Conservation (phyloP, 1,139 yeast species). For the Ogataea hybrid region DNA sequence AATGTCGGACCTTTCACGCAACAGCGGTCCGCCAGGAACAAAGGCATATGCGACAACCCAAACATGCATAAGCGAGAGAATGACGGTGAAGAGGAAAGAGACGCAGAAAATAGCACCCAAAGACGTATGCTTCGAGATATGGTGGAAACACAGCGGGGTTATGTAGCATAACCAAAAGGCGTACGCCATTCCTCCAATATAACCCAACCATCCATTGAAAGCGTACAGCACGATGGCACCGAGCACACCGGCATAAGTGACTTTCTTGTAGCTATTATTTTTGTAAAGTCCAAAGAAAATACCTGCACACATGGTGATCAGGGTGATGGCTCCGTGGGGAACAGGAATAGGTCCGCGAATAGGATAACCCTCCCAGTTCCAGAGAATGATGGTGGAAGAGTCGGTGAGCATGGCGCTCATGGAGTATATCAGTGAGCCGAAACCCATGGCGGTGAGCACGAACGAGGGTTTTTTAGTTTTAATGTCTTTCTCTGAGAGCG, state of each 20-base stretch:
- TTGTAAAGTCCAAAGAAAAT: conserved; percentile 42
- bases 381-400: conserved; percentile 76
- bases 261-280: conserved; percentile 21
- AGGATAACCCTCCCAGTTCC: conserved; percentile 97
- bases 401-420: conserved; percentile 77
- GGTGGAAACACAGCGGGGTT: conserved; percentile 57
- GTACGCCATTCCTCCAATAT: conserved; percentile 68
- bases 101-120: conserved; percentile 35
- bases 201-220: conserved; percentile 79
- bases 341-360: conserved; percentile 84
- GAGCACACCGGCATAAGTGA: conserved; percentile 39
- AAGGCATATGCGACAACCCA: conserved; percentile 99
- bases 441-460: conserved; percentile 59
- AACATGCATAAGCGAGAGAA: conserved; percentile 75
- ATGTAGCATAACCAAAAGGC: conserved; percentile 61
- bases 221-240: conserved; percentile 51
- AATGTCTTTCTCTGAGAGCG: neutral
- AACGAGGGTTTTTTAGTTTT: conserved; percentile 16
- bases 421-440: conserved; percentile 75
- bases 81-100: conserved; percentile 53
- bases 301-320: conserved; percentile 61
- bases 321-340: conserved; percentile 77
- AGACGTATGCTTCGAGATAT: conserved; percentile 19
- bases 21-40: conserved; percentile 87
- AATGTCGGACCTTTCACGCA: conserved; percentile 85